Base-by-base conservation (phyloP, 768 basidiomycete genomes). In the Amanita fuliginea region DNA sequence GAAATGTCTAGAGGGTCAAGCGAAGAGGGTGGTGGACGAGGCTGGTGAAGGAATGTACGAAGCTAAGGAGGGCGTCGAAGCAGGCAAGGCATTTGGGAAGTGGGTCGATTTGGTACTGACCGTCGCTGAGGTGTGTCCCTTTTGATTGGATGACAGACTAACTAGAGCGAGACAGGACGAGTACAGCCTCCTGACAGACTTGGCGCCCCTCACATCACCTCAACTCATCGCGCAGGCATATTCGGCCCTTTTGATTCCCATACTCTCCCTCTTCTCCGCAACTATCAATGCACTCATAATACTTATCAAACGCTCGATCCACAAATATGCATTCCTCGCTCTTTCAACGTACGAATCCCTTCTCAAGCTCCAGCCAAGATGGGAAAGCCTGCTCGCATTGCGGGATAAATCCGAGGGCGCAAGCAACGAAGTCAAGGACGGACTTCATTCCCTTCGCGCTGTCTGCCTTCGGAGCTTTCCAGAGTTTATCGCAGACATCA, bases 381-480 rank as follows among this genome's bases (percentile, higher is more conserved):
- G 85, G 84, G 85, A 88, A 28, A 74, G 74, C 2, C 57, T 87
- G 11, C 70, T 87, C 52, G 64, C 67, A 2, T 69, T 73, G 10
- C 73, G 81, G 47, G 70, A 75, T 19, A 59, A 74, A 19, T 59
- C 74, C 28, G 71, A 67, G 21, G 59, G 60, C 36, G 59, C 74
- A 24, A 66, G 67, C 21, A 88, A 88, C 55, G 87, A 87, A 56
- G 63, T 86, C 41, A 82, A 78, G 56, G 89, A 91, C 7, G 81
- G 79, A 0, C 57, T 86, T 6, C 76, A 78, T 45, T 66, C 75
- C 4, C 66, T 92, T 8, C 69, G 84, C 11, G 77, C 74, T 0
- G 70, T 89, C 1, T 88, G 86, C 57, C 63, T 91, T 51, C 71
- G 89, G 40, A 88, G 84, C 46, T 92, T 91, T 61, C 88, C 89